Evolutionary conservation across 2,329 filamentous ascomycete genomes (phyloP).

Genomic region (Talaromyces sp.): DNA sequence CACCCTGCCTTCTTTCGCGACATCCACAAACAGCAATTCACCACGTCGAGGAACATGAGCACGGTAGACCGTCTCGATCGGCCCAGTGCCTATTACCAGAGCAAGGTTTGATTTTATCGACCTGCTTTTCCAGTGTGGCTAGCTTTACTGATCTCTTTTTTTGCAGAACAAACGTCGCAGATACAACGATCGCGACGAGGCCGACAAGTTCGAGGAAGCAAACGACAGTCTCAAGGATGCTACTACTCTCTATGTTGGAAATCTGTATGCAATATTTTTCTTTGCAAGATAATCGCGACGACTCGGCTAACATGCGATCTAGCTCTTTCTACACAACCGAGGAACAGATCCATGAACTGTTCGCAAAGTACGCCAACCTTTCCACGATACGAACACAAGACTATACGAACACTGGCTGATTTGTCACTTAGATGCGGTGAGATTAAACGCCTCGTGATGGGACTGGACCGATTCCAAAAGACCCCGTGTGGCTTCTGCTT

Average conservation of each 20-base stretch:
- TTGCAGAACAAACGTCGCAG: constrained; percentile 64
- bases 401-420: neutral
- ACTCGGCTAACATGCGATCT: neutral
- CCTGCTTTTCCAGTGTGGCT: constrained; percentile 1
- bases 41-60: constrained; percentile 27
- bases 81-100: constrained; percentile 88
- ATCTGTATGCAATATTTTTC: constrained; percentile 58
- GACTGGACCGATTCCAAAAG: constrained; percentile 92
- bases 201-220: constrained; percentile 54
- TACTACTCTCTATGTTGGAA: constrained; percentile 95
- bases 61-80: constrained; percentile 91
- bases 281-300: neutral
- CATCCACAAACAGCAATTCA: neutral
- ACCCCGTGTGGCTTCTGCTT: constrained; percentile 99
- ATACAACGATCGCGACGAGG: constrained; percentile 47
- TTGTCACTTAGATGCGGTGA: constrained; percentile 64
- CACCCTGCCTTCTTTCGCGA: neutral
- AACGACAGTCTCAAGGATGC: constrained; percentile 80
- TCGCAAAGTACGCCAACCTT: constrained; percentile 61
- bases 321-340: constrained; percentile 96
- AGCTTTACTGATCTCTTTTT: constrained; percentile 8
- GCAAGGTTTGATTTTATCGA: constrained; percentile 55
- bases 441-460: constrained; percentile 97
- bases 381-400: neutral
- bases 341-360: constrained; percentile 96